Conservation (phyloP, 192 early-diverging fungal genomes). For the Coemansia sp. region DNA sequence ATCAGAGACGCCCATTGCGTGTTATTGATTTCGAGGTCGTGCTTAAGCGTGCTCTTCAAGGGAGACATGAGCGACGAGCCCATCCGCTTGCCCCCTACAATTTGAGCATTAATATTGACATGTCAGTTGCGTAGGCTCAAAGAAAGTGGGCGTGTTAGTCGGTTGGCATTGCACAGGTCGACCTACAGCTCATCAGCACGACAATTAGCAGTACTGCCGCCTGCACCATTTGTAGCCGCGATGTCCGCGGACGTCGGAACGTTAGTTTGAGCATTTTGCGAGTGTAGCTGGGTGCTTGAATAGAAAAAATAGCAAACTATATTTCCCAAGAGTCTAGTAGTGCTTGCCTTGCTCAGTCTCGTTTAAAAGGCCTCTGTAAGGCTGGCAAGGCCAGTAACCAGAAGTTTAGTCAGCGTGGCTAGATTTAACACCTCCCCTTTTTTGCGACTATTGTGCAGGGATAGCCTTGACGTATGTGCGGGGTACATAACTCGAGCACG, state of each 20-base stretch:
- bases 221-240: slow-evolving; percentile 44
- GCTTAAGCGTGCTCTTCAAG: slow-evolving; percentile 51
- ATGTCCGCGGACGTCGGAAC: slow-evolving; percentile 14
- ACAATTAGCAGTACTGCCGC: slow-evolving; percentile 40
- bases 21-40: slow-evolving; percentile 50
- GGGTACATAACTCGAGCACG: no score
- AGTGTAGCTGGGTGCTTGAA: no score
- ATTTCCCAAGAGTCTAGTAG: no score
- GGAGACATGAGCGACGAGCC: slow-evolving; percentile 48
- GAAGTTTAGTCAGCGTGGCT: neutral
- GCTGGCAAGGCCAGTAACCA: neutral
- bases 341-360: neutral
- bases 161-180: neutral
- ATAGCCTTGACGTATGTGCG: no score
- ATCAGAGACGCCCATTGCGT: slow-evolving; percentile 52
- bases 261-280: neutral
- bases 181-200: slow-evolving; percentile 50
- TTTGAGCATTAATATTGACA: no score
- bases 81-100: slow-evolving; percentile 50
- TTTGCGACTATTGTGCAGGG: neutral
- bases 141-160: neutral
- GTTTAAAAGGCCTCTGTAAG: neutral
- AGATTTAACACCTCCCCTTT: neutral
- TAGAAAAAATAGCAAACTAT: no score
- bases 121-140: no score